phyloP scores from a whole-genome alignment of 768 basidiomycete genomes.

The Leccinum ochraceum region DNA sequence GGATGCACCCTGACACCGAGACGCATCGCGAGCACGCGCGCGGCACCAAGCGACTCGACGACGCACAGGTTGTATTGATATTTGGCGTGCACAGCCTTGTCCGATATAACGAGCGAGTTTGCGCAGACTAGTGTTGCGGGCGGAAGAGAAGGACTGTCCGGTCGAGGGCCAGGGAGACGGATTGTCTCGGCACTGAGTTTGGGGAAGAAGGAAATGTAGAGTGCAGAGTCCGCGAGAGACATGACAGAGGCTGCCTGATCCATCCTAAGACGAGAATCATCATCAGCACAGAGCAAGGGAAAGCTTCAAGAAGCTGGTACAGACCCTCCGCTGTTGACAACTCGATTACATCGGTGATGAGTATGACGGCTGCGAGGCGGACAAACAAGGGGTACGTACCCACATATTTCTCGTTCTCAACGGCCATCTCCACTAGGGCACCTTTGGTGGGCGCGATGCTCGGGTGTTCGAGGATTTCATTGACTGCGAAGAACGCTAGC shows the following conservation, averaged over 20 bases:
- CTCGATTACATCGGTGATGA: constrained; percentile 26
- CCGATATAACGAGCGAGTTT: constrained; percentile 71
- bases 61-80: constrained; percentile 79
- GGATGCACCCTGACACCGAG: constrained; percentile 46
- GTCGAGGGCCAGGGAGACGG: constrained; percentile 50
- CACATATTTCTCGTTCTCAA: constrained; percentile 84
- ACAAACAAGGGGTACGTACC: constrained; percentile 39
- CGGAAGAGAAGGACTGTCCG: constrained; percentile 24
- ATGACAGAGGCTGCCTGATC: constrained; percentile 91
- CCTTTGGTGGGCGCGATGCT: constrained; percentile 49
- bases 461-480: constrained; percentile 53
- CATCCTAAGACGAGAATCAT: constrained; percentile 51
- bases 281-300: constrained; percentile 5
- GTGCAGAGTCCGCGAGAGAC: constrained; percentile 64
- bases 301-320: constrained; percentile 17
- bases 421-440: constrained; percentile 73
- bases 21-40: constrained; percentile 65
- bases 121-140: constrained; percentile 31
- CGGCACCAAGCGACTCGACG: constrained; percentile 82
- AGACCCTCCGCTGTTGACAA: constrained; percentile 79
- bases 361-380: not conserved
- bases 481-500: constrained; percentile 75
- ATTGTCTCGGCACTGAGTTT: constrained; percentile 64
- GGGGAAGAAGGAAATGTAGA: constrained; percentile 84
- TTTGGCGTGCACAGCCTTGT: too few relatives aligned